Conservation (phyloP, 2,329 filamentous ascomycete species). For the Clarireedia paspali region DNA sequence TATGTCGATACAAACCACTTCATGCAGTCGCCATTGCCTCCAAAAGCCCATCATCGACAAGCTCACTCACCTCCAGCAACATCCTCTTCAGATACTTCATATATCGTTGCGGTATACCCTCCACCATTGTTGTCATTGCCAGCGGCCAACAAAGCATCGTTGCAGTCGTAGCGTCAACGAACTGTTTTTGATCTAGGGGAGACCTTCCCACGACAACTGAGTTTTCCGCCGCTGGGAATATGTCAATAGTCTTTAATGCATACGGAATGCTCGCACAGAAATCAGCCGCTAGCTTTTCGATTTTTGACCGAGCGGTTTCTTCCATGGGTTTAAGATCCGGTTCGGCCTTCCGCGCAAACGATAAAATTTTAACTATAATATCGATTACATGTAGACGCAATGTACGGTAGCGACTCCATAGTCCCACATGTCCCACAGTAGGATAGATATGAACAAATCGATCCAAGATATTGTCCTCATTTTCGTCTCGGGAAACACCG, state of each 20-base stretch:
- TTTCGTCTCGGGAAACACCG: background rate
- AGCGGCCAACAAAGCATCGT: conserved; percentile 12
- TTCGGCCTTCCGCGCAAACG: background rate
- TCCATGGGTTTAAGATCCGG: background rate
- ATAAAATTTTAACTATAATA: conserved; percentile 4
- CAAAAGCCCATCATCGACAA: conserved; percentile 11
- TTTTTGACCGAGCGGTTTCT: background rate
- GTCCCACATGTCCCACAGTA: conserved; percentile 8
- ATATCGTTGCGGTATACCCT: conserved; percentile 2
- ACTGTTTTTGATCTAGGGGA: background rate
- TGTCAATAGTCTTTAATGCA: conserved; percentile 3
- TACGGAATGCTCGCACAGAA: conserved; percentile 13
- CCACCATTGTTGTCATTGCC: conserved; percentile 6
- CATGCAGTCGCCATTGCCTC: conserved; percentile 21
- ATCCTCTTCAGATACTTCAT: conserved; percentile 5
- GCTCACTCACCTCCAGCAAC: conserved; percentile 11
- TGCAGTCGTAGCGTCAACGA: conserved; percentile 4
- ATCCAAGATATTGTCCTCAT: background rate
- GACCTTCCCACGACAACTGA: background rate
- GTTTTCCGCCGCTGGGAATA: background rate
- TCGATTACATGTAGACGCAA: conserved; percentile 10
- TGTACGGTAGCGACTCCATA: conserved; percentile 13
- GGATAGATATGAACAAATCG: conserved; percentile 7
- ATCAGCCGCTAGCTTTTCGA: conserved; percentile 4
- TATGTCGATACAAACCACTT: background rate